phyloP scores from a whole-genome alignment of 164 flowering plant species.

The Umbellularia californica region DNA sequence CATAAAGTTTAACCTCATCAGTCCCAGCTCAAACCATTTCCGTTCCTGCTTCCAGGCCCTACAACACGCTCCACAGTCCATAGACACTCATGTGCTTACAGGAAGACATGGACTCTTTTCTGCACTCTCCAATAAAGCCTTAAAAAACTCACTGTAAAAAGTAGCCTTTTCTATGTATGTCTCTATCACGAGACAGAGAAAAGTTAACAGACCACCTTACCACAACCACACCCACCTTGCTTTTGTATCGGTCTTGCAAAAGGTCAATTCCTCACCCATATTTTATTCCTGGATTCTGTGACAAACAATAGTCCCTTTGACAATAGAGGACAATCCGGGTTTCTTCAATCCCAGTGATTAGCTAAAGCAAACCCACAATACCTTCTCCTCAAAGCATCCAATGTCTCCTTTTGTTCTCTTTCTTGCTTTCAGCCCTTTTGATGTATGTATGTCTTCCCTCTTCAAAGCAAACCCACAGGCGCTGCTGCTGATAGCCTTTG shows the following conservation, averaged over 20 bases:
- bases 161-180: conserved; percentile 26
- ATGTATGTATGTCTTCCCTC: conserved; percentile 25
- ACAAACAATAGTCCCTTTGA: conserved; percentile 47
- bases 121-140: conserved; percentile 21
- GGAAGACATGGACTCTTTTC: conserved; percentile 16
- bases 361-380: conserved; percentile 45
- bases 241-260: conserved; percentile 42
- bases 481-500: neutral
- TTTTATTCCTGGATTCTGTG: conserved; percentile 50
- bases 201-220: conserved; percentile 28
- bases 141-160: conserved; percentile 17
- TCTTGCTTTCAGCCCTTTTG: conserved; percentile 61
- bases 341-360: conserved; percentile 25
- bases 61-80: neutral
- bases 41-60: neutral
- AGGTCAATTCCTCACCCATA: conserved; percentile 30
- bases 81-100: neutral
- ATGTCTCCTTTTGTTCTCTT: conserved; percentile 39
- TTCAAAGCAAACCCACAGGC: neutral
- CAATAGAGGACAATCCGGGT: conserved; percentile 52
- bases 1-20: neutral
- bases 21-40: neutral
- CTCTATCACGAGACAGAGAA: conserved; percentile 31
- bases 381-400: conserved; percentile 52
- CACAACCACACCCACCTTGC: conserved; percentile 18